phyloP scores from a whole-genome alignment of 768 basidiomycete species.

The Suillus decipiens region DNA sequence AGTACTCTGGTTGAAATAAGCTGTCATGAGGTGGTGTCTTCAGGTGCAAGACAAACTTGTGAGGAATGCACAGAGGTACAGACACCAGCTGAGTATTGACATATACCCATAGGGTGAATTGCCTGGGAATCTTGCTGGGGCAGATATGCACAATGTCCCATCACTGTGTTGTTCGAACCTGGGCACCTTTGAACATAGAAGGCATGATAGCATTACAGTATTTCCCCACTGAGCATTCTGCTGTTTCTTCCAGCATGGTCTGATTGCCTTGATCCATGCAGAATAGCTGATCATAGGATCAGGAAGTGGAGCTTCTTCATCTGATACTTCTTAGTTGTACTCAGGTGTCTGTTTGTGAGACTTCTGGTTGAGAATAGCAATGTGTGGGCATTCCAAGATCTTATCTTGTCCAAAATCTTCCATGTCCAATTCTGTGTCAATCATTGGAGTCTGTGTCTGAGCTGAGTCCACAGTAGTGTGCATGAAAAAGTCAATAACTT shows the following conservation, averaged over 20 bases:
- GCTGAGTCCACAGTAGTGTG: constrained; percentile 1
- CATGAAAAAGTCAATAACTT: constrained; percentile 92
- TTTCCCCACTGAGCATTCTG: constrained; percentile 49
- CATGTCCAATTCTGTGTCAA: constrained; percentile 47
- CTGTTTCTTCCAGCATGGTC: constrained; percentile 71
- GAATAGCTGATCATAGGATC: constrained; percentile 67
- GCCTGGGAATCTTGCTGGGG: constrained; percentile 71
- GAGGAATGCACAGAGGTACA: constrained; percentile 80
- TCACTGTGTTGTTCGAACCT: constrained; percentile 58
- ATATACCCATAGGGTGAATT: constrained; percentile 87
- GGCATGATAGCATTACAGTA: constrained; percentile 51
- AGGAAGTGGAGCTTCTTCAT: constrained; percentile 47
- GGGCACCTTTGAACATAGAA: constrained; percentile 70
- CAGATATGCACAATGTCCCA: constrained; percentile 97
- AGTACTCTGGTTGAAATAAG: constrained; percentile 68
- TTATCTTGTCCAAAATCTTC: constrained; percentile 53
- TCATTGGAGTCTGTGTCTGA: constrained; percentile 16
- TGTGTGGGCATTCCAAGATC: constrained; percentile 37
- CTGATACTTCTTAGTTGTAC: constrained; percentile 32
- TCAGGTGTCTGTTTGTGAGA: constrained; percentile 45
- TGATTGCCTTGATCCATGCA: constrained; percentile 77
- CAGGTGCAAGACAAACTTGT: constrained; percentile 93
- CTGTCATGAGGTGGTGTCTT: constrained; percentile 64
- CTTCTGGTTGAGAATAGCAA: constrained; percentile 58
- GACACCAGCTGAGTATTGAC: constrained; percentile 78